phyloP scores from a whole-genome alignment of 2,329 filamentous ascomycete genomes.

The Aspergillus candidus region DNA sequence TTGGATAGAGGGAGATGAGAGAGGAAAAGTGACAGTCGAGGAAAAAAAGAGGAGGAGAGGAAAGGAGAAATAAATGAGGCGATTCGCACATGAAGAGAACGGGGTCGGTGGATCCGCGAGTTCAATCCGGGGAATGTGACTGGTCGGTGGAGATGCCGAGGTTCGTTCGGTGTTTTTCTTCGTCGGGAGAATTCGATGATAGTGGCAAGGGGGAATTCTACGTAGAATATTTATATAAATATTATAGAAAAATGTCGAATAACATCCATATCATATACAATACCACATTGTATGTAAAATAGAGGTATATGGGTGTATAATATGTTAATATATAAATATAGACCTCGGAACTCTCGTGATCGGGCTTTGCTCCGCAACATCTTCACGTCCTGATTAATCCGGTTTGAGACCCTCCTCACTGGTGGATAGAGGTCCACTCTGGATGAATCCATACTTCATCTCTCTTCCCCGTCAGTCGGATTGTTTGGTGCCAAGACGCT shows the following conservation, averaged over 20 bases:
- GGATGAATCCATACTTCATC: background rate
- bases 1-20: background rate
- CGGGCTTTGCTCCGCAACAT: conserved; percentile 1
- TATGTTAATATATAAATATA: no score
- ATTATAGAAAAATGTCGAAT: no score
- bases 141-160: conserved; percentile 24
- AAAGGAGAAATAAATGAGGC: conserved; percentile 9
- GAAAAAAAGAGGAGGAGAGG: conserved; percentile 6
- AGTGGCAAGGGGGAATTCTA: no score
- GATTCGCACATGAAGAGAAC: conserved; percentile 26
- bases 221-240: no score
- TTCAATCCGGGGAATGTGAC: conserved; percentile 19
- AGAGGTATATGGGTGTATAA: no score
- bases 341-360: conserved; percentile 15
- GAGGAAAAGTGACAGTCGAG: background rate
- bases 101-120: conserved; percentile 24
- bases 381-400: conserved; percentile 8
- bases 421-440: no score
- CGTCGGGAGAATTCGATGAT: no score
- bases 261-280: no score
- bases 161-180: conserved; percentile 12
- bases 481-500: no score
- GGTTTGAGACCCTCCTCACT: no score
- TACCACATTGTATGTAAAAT: no score
- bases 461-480: no score